phyloP scores from a whole-genome alignment of 2,329 filamentous ascomycete genomes.

The Beauveria sp. region DNA sequence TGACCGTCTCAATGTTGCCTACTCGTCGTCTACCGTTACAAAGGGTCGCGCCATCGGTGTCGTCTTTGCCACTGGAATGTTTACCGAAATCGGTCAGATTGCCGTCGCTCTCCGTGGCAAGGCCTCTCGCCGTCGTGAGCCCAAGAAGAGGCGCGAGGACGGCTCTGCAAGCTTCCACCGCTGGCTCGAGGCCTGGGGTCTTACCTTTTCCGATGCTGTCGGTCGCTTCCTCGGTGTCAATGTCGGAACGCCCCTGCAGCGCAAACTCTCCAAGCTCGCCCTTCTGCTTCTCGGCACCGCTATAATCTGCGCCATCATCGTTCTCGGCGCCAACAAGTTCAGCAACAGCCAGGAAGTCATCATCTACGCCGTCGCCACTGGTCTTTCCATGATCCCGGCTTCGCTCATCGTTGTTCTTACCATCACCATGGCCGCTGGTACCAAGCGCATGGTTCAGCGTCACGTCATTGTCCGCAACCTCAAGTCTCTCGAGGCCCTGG shows the following conservation, averaged over 20 bases:
- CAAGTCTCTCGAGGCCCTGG: slow-evolving; percentile 44
- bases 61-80: slow-evolving; percentile 53
- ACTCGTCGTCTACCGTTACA: slow-evolving; percentile 54
- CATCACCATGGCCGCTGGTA: slow-evolving; percentile 51
- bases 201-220: slow-evolving; percentile 28
- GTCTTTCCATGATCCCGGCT: slow-evolving; percentile 43
- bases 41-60: slow-evolving; percentile 53
- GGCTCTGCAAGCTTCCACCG: slow-evolving; percentile 24
- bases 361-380: slow-evolving; percentile 37
- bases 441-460: slow-evolving; percentile 44
- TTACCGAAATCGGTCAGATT: slow-evolving; percentile 56
- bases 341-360: slow-evolving; percentile 30
- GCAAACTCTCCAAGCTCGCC: slow-evolving; percentile 62
- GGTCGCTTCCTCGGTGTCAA: slow-evolving; percentile 41
- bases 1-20: slow-evolving; percentile 55
- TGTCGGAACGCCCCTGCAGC: slow-evolving; percentile 61
- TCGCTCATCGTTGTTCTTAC: slow-evolving; percentile 46
- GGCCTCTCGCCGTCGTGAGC: slow-evolving; percentile 25
- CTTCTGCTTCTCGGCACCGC: slow-evolving; percentile 58
- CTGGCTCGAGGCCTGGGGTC: slow-evolving; percentile 28
- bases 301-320: slow-evolving; percentile 36
- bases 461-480: slow-evolving; percentile 46
- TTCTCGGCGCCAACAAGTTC: slow-evolving; percentile 35
- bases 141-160: slow-evolving; percentile 40
- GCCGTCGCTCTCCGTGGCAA: slow-evolving; percentile 38